Percentiles rank a stretch among this genome's conserved stretches.
Evolutionary conservation across 345 rosid species (phyloP).

Genomic region (Eucalyptus rudis): DNA sequence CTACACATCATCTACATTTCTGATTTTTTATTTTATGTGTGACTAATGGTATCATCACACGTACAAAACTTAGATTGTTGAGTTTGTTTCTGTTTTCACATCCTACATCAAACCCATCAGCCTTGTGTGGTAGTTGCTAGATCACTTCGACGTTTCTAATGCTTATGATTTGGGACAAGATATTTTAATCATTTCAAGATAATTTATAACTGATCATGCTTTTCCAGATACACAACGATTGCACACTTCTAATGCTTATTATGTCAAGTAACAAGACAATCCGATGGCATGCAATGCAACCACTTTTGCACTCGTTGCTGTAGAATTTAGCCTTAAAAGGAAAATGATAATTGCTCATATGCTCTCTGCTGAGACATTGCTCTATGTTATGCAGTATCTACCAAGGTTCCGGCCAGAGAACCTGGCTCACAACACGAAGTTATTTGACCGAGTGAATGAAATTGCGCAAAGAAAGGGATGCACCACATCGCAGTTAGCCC

Average conservation of each 20-base stretch:
- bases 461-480: slow-evolving; percentile 40
- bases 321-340: background rate
- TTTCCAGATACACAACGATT: background rate
- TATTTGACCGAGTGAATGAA: slow-evolving; percentile 29
- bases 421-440: slow-evolving; percentile 30
- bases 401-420: slow-evolving; percentile 65
- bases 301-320: background rate
- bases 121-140: background rate
- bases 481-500: slow-evolving; percentile 50
- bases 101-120: background rate
- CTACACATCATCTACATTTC: background rate
- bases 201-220: background rate
- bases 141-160: background rate
- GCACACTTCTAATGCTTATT: background rate
- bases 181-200: background rate
- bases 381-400: slow-evolving; percentile 9
- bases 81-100: background rate
- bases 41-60: too few species aligned
- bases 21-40: background rate
- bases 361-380: background rate
- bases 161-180: background rate
- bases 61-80: background rate
- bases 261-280: background rate
- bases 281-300: background rate
- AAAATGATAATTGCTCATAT: background rate